Conservation (phyloP, 2,329 filamentous ascomycete species). For the Nemania serpens region DNA sequence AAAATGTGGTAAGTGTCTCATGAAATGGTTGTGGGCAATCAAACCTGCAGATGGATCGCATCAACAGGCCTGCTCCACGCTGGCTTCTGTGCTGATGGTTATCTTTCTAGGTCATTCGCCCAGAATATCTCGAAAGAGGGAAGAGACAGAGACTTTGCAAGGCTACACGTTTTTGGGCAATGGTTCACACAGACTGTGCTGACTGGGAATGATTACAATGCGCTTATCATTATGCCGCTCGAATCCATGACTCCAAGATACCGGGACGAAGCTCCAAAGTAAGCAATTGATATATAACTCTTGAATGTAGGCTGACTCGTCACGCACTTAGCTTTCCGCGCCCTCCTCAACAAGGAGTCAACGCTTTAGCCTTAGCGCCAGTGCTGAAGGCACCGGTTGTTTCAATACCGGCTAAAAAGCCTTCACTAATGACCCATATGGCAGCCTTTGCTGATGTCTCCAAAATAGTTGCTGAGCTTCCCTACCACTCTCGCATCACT, state of each 20-base stretch:
- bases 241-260: not conserved
- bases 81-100: not conserved
- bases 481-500: not conserved
- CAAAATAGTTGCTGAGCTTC: not conserved
- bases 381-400: not conserved
- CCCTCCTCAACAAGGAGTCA: not conserved
- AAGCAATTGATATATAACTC: not conserved
- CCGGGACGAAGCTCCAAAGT: not conserved
- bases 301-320: not conserved
- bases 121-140: not conserved
- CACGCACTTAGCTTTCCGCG: not conserved
- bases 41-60: not conserved
- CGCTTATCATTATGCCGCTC: not conserved
- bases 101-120: not conserved
- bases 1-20: not conserved
- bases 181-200: not conserved
- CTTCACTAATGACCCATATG: not conserved
- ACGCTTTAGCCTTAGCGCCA: not conserved
- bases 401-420: not conserved
- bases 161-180: not conserved
- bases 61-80: not conserved
- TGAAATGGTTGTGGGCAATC: not conserved
- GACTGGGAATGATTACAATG: not conserved
- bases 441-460: not conserved
- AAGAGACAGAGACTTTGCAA: not conserved